Conservation (phyloP, 371 early-diverging fungal species). For the Mucor ambiguus region DNA sequence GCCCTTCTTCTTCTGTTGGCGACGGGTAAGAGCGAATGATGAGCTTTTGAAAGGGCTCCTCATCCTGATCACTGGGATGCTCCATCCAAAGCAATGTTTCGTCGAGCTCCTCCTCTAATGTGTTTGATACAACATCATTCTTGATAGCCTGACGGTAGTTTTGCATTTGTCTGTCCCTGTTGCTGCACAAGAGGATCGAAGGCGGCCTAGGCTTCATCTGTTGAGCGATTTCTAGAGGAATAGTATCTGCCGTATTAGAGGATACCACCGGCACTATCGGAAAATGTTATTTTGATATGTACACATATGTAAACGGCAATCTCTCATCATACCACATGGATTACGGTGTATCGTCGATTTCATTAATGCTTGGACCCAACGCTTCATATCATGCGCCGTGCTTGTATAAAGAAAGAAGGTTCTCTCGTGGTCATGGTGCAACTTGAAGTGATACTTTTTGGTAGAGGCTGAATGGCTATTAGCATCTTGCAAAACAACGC, state of each 20-base stretch:
- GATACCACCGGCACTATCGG: constrained; percentile 61
- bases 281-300: not conserved
- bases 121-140: not conserved
- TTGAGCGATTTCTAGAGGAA: constrained; percentile 59
- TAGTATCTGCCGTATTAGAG: constrained; percentile 59
- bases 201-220: constrained; percentile 65
- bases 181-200: constrained; percentile 36
- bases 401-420: constrained; percentile 67
- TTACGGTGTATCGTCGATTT: constrained; percentile 71
- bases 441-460: constrained; percentile 69
- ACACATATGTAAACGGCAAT: not conserved
- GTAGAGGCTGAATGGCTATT: constrained; percentile 9
- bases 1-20: not conserved
- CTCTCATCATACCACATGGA: constrained; percentile 6
- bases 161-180: not conserved
- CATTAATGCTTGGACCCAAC: constrained; percentile 67
- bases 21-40: not conserved
- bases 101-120: constrained; percentile 1
- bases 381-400: constrained; percentile 48
- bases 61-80: not conserved
- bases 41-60: not conserved
- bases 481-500: constrained; percentile 20
- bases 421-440: constrained; percentile 60
- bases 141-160: not conserved
- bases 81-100: constrained; percentile 18